Percentiles rank a stretch among this genome's conserved stretches.
Evolutionary conservation across 2,329 filamentous ascomycete genomes (phyloP).

Genomic region (Penicillium psychrosexuale): DNA sequence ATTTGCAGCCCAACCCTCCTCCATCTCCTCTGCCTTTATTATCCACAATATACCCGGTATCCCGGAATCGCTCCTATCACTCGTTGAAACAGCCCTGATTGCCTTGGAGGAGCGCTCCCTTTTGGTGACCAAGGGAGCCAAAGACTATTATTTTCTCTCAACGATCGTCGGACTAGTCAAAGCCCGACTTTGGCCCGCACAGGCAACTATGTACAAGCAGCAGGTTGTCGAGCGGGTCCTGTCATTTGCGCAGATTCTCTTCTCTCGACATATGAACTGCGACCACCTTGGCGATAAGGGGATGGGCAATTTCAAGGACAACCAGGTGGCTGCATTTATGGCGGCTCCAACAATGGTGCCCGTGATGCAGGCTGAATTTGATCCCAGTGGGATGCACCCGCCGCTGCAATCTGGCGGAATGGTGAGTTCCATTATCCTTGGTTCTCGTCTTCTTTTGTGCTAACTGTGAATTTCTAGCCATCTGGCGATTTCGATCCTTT

Average conservation of each 20-base stretch:
- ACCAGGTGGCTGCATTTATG: slow-evolving; percentile 27
- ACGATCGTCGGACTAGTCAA: slow-evolving; percentile 37
- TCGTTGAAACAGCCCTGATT: slow-evolving; percentile 31
- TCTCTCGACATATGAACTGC: slow-evolving; percentile 34
- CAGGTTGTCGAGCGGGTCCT: slow-evolving; percentile 38
- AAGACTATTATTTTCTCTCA: slow-evolving; percentile 41
- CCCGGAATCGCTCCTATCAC: slow-evolving; percentile 33
- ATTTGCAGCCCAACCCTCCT: not conserved
- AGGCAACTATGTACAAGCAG: slow-evolving; percentile 35
- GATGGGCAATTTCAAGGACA: slow-evolving; percentile 32
- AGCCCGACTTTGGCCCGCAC: slow-evolving; percentile 33
- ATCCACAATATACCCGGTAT: slow-evolving; percentile 31
- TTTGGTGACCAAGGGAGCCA: slow-evolving; percentile 37
- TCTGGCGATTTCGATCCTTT: slow-evolving; percentile 34
- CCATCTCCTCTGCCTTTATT: slow-evolving; percentile 16
- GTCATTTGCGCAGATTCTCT: slow-evolving; percentile 35
- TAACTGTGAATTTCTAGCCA: slow-evolving; percentile 17
- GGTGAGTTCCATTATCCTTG: slow-evolving; percentile 17
- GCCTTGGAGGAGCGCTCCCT: slow-evolving; percentile 32
- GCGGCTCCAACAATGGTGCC: slow-evolving; percentile 21
- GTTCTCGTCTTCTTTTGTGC: not conserved
- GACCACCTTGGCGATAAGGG: slow-evolving; percentile 30
- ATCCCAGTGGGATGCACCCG: slow-evolving; percentile 18
- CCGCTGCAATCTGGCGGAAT: slow-evolving; percentile 22
- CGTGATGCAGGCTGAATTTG: slow-evolving; percentile 24